phyloP scores from a whole-genome alignment of 176 grass and related monocot species.

The Rhynchospora tenuis region DNA sequence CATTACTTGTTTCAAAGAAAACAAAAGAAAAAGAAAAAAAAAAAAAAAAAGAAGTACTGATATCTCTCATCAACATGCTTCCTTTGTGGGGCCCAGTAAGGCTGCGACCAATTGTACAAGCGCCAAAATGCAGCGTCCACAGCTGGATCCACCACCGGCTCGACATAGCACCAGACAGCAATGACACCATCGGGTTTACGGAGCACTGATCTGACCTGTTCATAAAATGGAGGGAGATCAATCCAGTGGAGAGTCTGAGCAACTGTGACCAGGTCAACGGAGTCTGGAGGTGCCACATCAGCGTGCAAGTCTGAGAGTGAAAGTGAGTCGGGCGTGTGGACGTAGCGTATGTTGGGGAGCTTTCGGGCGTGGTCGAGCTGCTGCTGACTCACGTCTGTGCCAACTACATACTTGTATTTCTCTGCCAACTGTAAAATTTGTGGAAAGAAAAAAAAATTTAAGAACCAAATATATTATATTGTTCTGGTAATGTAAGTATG shows the following conservation, averaged over 20 bases:
- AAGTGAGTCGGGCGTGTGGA: slow-evolving; percentile 36
- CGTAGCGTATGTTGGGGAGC: slow-evolving; percentile 52
- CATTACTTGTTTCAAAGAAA: background rate
- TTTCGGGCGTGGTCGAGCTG: slow-evolving; percentile 46
- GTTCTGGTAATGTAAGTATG: no score
- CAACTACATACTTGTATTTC: slow-evolving; percentile 59
- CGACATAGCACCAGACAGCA: slow-evolving; percentile 86
- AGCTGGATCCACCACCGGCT: slow-evolving; percentile 39
- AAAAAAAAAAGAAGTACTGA: slow-evolving; percentile 1
- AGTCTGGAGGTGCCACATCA: slow-evolving; percentile 31
- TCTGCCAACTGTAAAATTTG: slow-evolving; percentile 43
- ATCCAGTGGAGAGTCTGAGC: slow-evolving; percentile 93
- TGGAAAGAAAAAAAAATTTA: background rate
- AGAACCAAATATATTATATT: background rate
- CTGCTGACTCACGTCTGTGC: slow-evolving; percentile 75
- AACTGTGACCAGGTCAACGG: slow-evolving; percentile 67
- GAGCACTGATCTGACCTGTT: slow-evolving; percentile 40
- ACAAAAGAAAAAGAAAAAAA: background rate
- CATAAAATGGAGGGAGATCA: slow-evolving; percentile 66
- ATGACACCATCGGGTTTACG: slow-evolving; percentile 40
- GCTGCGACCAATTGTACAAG: slow-evolving; percentile 42
- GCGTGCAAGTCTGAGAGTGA: slow-evolving; percentile 30
- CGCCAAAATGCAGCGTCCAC: slow-evolving; percentile 62
- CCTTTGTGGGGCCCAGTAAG: slow-evolving; percentile 56
- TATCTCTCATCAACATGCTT: slow-evolving; percentile 63